Conservation (phyloP, 2,329 filamentous ascomycete genomes). For the Phoma sp. region DNA sequence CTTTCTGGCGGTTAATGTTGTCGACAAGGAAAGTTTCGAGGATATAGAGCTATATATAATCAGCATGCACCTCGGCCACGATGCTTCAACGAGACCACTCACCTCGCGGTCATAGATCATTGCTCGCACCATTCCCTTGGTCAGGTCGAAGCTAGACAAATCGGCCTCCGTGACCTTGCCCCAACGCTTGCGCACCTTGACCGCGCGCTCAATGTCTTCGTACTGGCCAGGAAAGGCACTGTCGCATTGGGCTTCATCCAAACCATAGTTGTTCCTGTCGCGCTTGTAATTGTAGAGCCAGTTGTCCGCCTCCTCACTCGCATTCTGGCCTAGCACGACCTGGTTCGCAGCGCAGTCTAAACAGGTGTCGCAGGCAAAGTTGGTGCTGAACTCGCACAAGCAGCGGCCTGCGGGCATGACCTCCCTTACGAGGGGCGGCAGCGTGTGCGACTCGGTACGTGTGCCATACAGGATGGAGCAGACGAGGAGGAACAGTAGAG, state of each 20-base stretch:
- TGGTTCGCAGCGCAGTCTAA: constrained; percentile 40
- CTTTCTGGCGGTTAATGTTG: constrained; percentile 44
- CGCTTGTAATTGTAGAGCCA: constrained; percentile 41
- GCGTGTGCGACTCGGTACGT: constrained; percentile 34
- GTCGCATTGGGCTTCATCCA: constrained; percentile 39
- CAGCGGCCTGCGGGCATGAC: constrained; percentile 43
- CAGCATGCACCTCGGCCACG: neutral
- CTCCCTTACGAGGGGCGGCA: constrained; percentile 40
- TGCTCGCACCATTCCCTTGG: constrained; percentile 43
- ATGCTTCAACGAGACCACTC: neutral
- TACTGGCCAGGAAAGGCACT: constrained; percentile 41
- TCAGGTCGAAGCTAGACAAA: constrained; percentile 34
- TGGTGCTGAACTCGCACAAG: constrained; percentile 41
- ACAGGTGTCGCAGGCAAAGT: constrained; percentile 40
- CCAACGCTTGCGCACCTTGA: constrained; percentile 28
- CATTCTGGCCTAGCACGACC: constrained; percentile 23
- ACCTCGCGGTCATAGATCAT: constrained; percentile 42
- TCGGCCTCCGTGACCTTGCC: constrained; percentile 36
- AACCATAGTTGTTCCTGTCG: constrained; percentile 38
- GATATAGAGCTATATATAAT: constrained; percentile 32
- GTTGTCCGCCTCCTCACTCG: constrained; percentile 26
- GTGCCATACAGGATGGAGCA: constrained; percentile 44
- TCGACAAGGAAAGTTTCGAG: constrained; percentile 41
- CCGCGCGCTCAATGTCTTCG: constrained; percentile 39
- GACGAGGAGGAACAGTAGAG: constrained; percentile 38